Base-by-base conservation (phyloP, 2,329 filamentous ascomycete species). In the Emmonsiellopsis sp. region DNA sequence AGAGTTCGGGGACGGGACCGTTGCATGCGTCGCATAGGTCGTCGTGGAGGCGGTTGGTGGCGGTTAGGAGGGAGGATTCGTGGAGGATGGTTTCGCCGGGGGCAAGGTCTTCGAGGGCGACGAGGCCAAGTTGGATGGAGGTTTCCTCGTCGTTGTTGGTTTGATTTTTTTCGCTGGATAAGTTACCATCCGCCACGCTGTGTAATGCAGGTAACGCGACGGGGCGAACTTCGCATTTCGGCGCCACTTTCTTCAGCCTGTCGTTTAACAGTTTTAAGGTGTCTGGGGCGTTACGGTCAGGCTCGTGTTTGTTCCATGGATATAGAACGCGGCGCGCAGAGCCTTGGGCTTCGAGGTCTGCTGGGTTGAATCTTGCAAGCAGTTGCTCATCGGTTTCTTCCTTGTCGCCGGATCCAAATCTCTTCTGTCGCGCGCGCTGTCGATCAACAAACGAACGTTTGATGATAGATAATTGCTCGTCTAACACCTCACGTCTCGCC, bases 11-110 rank as follows among this genome's bases (percentile, higher is more conserved):
- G 5, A 94, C 77, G 27, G 82, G 81, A 6, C 80, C 77, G 62
- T 89, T 89, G 68, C 92, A 97, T 11, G 90, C 90, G 68, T 97
- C 92, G 69, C 92, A 97, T 33, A 92, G 79, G 4, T 86, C 78
- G 57, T 95, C 90, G 65, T 94, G 89, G 10, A 93, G 79, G 33
- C 89, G 84, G 65, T 93, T 93, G 61, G 92, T 93, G 45, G 88
- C 91, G 2, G 91, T 95, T 42, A 98, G 74, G 6, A 95, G 79
- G 7, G 90, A 93, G 56, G 86, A 87, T 65, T 98, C 93, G 47
- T 81, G 75, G 33, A 98, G 78, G 2, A 96, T 83, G 5, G 79
- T 76, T 66, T 94, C 87, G 8, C 87, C 87, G 0, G 89, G 82
- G 0, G 75, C 72, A 39, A 97, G 87, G 59, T 95, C 85, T 58